Conservation (phyloP, 179 eudicot species). For the Carnegiea gigantea region DNA sequence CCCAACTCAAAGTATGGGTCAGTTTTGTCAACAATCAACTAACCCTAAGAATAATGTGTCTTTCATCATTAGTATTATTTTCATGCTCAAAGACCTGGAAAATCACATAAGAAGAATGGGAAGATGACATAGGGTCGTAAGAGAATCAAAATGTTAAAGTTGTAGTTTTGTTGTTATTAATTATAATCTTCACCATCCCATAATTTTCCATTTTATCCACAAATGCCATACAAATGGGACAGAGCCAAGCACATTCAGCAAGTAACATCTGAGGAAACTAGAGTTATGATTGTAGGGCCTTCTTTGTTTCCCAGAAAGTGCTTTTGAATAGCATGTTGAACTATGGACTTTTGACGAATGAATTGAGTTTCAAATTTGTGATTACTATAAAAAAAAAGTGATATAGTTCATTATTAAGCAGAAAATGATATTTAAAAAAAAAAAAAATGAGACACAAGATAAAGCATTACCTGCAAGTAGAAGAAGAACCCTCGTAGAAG, state of each 20-base stretch:
- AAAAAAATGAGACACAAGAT: neutral
- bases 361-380: neutral
- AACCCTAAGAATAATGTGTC: neutral
- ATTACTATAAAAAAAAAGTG: neutral
- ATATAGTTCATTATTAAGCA: constrained; percentile 6
- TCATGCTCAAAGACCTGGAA: neutral
- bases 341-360: neutral
- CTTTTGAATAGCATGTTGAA: neutral
- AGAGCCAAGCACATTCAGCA: neutral
- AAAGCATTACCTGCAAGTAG: constrained; percentile 44
- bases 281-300: neutral
- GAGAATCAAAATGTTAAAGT: neutral
- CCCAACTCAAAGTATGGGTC: neutral
- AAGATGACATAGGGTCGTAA: neutral
- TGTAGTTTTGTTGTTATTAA: neutral
- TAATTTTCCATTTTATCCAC: neutral
- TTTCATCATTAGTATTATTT: neutral
- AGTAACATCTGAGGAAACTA: neutral
- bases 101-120: neutral
- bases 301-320: neutral
- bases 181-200: neutral
- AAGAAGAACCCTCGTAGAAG: constrained; percentile 48
- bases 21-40: neutral
- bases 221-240: neutral
- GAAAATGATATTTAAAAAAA: neutral